These are phyloP conservation scores for Hypoxylon crocopeplum DNA, from an alignment of 495 filamentous ascomycete species.

Conservation along the genomic window DNA sequence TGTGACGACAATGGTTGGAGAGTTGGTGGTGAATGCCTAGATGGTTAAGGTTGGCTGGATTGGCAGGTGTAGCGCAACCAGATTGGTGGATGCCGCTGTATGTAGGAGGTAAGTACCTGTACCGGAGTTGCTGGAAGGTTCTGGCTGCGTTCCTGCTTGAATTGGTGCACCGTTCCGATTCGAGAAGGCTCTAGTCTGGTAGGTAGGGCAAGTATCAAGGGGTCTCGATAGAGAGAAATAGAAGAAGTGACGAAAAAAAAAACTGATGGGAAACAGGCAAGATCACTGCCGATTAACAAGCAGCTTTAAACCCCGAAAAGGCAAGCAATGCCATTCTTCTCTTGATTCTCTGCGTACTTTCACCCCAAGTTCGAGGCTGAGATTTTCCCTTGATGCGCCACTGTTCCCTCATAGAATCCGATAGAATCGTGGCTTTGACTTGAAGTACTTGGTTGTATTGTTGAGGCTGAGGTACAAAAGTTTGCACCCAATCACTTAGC, in stretches of 20 bases:
- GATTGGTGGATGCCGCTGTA: slow-evolving; percentile 27
- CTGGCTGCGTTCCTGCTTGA: slow-evolving; percentile 36
- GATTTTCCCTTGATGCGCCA: slow-evolving; percentile 37
- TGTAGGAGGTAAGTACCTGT: slow-evolving; percentile 8
- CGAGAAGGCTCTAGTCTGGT: slow-evolving; percentile 33
- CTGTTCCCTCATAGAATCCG: slow-evolving; percentile 42
- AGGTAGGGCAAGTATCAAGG: too few species aligned
- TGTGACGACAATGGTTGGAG: too few species aligned
- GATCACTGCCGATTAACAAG: slow-evolving; percentile 16
- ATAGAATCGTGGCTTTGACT: slow-evolving; percentile 43
- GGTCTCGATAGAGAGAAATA: neutral
- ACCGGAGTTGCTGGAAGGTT: slow-evolving; percentile 37
- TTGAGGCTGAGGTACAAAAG: slow-evolving; percentile 18
- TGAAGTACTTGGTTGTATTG: slow-evolving; percentile 27
- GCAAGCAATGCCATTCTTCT: slow-evolving; percentile 11
- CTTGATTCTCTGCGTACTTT: neutral
- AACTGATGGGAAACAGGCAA: neutral
- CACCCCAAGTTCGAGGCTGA: slow-evolving; percentile 33
- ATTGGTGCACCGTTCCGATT: slow-evolving; percentile 30
- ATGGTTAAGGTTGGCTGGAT: neutral
- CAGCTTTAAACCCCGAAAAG: slow-evolving; percentile 6
- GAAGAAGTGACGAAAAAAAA: slow-evolving; percentile 2
- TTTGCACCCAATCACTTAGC: neutral
- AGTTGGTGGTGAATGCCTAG: neutral
- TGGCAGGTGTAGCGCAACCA: neutral